phyloP scores from a whole-genome alignment of 1,284 basidiomycete species.

The Melampsora allii-populina region DNA sequence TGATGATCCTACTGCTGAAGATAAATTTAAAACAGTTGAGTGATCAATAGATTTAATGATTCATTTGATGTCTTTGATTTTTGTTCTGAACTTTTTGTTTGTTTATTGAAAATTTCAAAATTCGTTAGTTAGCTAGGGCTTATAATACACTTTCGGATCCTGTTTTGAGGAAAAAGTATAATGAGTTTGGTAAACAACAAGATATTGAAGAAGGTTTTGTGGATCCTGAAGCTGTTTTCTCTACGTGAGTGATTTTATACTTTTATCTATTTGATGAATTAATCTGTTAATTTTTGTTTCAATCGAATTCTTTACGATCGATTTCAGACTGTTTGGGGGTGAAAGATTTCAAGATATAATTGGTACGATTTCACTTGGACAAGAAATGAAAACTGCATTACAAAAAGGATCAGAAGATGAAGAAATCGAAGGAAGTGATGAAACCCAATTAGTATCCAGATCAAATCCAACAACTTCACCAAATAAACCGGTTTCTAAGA shows the following conservation, averaged over 20 bases:
- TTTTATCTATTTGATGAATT: slow-evolving; percentile 25
- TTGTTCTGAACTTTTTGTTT: not conserved
- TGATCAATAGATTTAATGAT: not conserved
- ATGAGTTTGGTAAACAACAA: slow-evolving; percentile 63
- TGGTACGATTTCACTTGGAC: slow-evolving; percentile 57
- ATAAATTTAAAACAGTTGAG: slow-evolving; percentile 60
- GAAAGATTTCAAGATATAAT: slow-evolving; percentile 57
- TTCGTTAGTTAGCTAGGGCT: slow-evolving; percentile 58
- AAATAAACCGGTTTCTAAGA: not conserved
- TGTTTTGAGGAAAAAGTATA: slow-evolving; percentile 80
- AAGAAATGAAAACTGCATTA: slow-evolving; percentile 96
- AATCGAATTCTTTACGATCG: not conserved
- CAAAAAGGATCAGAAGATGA: slow-evolving; percentile 84
- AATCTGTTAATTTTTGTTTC: not conserved
- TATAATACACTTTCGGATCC: slow-evolving; percentile 71
- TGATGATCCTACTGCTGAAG: slow-evolving; percentile 85
- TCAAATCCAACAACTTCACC: not conserved
- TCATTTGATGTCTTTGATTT: not conserved
- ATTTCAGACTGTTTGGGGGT: slow-evolving; percentile 69
- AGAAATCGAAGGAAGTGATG: slow-evolving; percentile 55
- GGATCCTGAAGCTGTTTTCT: slow-evolving; percentile 82
- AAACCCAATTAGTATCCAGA: slow-evolving; percentile 25
- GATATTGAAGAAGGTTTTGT: slow-evolving; percentile 54
- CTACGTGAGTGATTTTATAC: slow-evolving; percentile 46
- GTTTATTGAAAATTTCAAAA: not conserved